Percentiles rank a stretch among this genome's conserved stretches.
Conservation (phyloP, 208 protist genomes). For the Herpetomonas samuelpessoai region DNA sequence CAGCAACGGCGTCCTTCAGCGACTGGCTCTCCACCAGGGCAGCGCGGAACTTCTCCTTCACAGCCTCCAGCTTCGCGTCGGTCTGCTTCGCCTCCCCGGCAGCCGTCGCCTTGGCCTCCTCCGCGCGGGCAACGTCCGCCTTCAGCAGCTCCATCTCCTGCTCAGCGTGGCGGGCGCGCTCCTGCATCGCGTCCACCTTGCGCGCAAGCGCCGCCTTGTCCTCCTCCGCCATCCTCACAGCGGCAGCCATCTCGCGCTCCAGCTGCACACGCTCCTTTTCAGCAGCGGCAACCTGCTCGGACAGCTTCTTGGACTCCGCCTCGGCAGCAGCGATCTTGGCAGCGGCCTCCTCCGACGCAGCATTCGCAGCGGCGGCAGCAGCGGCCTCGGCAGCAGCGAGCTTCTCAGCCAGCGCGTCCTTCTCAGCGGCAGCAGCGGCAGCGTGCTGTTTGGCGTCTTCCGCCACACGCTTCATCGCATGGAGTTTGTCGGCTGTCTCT, state of each 20-base stretch:
- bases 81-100: conserved; percentile 11
- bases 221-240: too few relatives aligned
- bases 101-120: neutral
- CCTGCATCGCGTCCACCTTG: too few relatives aligned
- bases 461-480: neutral
- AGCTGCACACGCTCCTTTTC: too few relatives aligned
- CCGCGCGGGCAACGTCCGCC: neutral
- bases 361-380: neutral
- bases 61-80: neutral
- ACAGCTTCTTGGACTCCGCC: too few relatives aligned
- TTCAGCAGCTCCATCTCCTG: too few relatives aligned
- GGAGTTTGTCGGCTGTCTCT: too few relatives aligned
- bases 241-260: too few relatives aligned
- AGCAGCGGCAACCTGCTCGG: too few relatives aligned
- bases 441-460: neutral
- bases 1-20: too few relatives aligned
- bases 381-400: neutral
- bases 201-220: too few relatives aligned
- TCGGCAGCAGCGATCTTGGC: neutral
- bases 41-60: conserved; percentile 7
- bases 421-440: neutral
- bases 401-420: conserved; percentile 1
- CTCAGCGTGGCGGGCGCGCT: too few relatives aligned
- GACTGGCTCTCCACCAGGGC: neutral
- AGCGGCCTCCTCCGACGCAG: conserved; percentile 3